Evolutionary conservation across 2,329 filamentous ascomycete species (phyloP), one percentile per base, ranked within the genome.

Genomic region (Epichloe scottii): DNA sequence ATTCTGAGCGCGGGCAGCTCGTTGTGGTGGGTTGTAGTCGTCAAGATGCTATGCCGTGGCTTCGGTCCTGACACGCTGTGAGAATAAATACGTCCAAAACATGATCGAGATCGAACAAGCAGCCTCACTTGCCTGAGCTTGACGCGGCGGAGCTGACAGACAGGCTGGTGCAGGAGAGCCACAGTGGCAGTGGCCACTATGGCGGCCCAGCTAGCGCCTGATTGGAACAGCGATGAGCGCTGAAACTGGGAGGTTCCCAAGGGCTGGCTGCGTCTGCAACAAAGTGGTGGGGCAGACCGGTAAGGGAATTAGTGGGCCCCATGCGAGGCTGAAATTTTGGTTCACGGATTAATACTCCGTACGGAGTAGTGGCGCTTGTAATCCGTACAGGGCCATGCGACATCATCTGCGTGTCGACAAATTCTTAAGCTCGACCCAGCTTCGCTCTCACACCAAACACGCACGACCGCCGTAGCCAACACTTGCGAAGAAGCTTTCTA

Each of bases 281-380:
- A 8, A 26, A 26, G 26, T 26, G 26, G 39, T 4, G 39, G n/a
- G n/a, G 17, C 39, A 41, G 17, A 17, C 39, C 5, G 14, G 14
- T 1, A n/a, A 38, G 35, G 12, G 12, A 19, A 33, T 48, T 47
- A 39, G 53, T 53, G 56, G 55, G 52, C 52, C 55, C 33, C 21
- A 44, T 44, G 54, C 54, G 55, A 57, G 57, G 57, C 55, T 58
- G 56, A 57, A 56, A 57, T 57, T 57, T 55, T 56, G 50, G 51
- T 30, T 10, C 37, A 14, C n/a, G 7, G 41, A 41, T 26, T 4
- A 23, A 12, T 6, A 8, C 7, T 26, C 26, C 7, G 26, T 26
- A 3, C 26, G 26, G 26, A 26, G 7, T 26, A 10, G 46, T 34
- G 38, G 37, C 15, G 17, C 12, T 21, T 19, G 17, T 17, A 30